phyloP scores from a whole-genome alignment of 768 basidiomycete species.

The Strobilomyces confusus region DNA sequence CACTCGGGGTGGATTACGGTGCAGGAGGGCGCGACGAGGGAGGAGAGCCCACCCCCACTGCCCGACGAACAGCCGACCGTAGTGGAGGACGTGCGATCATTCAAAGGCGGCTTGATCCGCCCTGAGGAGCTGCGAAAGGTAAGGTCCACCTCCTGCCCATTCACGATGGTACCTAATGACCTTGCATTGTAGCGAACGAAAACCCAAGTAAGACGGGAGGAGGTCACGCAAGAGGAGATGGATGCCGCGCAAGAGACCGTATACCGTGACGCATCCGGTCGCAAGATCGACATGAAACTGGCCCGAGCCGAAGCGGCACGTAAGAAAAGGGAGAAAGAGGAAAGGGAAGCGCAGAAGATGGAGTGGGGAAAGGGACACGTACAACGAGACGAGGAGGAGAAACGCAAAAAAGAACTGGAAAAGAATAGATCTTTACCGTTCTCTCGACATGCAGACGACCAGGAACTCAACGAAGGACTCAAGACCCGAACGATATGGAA shows the following conservation, averaged over 20 bases:
- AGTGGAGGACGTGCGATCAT: constrained; percentile 44
- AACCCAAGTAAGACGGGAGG: constrained; percentile 30
- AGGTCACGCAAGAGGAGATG: constrained; percentile 44
- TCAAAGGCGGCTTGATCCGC: constrained; percentile 75
- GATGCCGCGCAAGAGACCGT: constrained; percentile 82
- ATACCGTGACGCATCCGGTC: constrained; percentile 86
- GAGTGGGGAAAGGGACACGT: constrained; percentile 97
- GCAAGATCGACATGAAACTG: constrained; percentile 84
- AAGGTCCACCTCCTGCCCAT: background rate
- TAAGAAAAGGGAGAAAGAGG: constrained; percentile 74
- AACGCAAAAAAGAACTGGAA: constrained; percentile 59
- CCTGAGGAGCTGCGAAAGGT: constrained; percentile 70
- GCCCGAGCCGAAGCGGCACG: constrained; percentile 81
- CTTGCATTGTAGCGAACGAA: constrained; percentile 34
- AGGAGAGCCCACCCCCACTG: constrained; percentile 49
- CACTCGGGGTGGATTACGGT: constrained; percentile 68
- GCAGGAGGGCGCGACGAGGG: constrained; percentile 45
- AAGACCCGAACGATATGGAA: constrained; percentile 87
- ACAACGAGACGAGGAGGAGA: constrained; percentile 79
- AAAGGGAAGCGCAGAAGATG: constrained; percentile 88
- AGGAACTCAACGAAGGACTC: constrained; percentile 78
- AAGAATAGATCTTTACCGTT: constrained; percentile 63
- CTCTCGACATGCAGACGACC: constrained; percentile 79
- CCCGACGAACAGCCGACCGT: constrained; percentile 68
- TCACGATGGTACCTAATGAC: constrained; percentile 2